Percentiles rank a stretch among this genome's conserved stretches.
These are phyloP conservation scores for Ceratobasidium theobromae DNA, from an alignment of 1,284 basidiomycete species.

Conservation along the genomic window DNA sequence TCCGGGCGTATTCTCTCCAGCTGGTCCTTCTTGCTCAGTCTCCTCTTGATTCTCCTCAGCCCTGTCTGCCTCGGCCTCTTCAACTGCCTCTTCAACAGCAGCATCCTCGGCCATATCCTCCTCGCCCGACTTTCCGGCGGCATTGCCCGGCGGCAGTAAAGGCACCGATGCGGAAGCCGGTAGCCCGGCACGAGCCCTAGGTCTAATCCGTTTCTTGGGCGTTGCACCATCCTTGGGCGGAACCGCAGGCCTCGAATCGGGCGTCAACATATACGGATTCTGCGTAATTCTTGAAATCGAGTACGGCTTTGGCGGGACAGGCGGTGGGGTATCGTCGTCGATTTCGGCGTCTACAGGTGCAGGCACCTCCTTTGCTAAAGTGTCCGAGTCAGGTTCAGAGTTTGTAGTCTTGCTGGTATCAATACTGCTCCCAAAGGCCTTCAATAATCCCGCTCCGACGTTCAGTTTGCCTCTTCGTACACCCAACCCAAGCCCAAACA, in stretches of 20 bases:
- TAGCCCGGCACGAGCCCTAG: neutral
- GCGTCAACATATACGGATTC: constrained; percentile 6
- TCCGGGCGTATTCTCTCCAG: constrained; percentile 43
- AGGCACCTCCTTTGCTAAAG: too few relatives aligned
- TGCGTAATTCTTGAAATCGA: constrained; percentile 19
- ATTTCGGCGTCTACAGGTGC: neutral
- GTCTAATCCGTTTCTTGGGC: neutral
- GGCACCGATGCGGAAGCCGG: neutral
- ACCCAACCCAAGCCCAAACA: constrained; percentile 25
- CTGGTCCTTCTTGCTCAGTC: too few relatives aligned
- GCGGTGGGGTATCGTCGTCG: constrained; percentile 16
- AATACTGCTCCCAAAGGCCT: neutral
- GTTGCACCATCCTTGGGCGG: constrained; percentile 7
- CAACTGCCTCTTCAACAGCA: constrained; percentile 5
- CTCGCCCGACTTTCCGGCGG: neutral
- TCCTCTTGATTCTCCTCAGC: neutral
- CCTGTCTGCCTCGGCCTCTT: neutral
- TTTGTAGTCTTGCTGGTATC: neutral
- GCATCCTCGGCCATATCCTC: neutral
- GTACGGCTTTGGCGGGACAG: constrained; percentile 20
- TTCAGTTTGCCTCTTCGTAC: constrained; percentile 4
- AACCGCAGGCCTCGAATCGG: constrained; percentile 1
- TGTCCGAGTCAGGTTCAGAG: neutral
- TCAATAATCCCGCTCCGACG: neutral
- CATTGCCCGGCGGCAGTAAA: neutral